Evolutionary conservation across 1,284 basidiomycete species (phyloP).

Genomic region (Puccinia coronata): DNA sequence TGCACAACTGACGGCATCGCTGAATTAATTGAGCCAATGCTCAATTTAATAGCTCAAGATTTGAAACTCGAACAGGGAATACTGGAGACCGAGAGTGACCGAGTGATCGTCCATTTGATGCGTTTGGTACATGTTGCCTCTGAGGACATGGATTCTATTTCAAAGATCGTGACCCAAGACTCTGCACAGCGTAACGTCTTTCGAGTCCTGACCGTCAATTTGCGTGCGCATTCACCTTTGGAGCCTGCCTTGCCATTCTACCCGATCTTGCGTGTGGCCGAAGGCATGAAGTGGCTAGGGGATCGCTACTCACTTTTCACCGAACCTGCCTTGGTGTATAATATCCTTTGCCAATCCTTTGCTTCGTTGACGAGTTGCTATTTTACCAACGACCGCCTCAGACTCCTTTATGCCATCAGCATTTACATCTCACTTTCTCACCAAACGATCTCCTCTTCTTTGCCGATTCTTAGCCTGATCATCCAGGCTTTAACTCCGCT

Average conservation of each 20-base stretch:
- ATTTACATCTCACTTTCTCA: slow-evolving; percentile 66
- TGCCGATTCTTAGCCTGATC: slow-evolving; percentile 60
- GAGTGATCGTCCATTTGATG: slow-evolving; percentile 35
- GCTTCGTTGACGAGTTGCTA: slow-evolving; percentile 68
- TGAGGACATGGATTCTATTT: slow-evolving; percentile 20
- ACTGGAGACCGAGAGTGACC: slow-evolving; percentile 30
- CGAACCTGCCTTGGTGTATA: slow-evolving; percentile 65
- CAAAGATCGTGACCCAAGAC: slow-evolving; percentile 23
- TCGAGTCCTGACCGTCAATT: slow-evolving; percentile 26
- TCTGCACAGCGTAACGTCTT: slow-evolving; percentile 23
- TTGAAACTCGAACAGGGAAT: slow-evolving; percentile 29
- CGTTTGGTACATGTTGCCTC: background rate
- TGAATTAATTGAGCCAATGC: slow-evolving; percentile 12
- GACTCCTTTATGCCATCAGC: slow-evolving; percentile 72
- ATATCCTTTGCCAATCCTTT: slow-evolving; percentile 74
- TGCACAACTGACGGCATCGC: background rate
- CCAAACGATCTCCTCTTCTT: slow-evolving; percentile 63
- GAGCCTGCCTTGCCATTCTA: slow-evolving; percentile 46
- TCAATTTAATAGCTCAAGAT: background rate
- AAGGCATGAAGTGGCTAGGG: slow-evolving; percentile 45
- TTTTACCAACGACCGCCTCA: slow-evolving; percentile 82
- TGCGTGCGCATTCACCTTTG: slow-evolving; percentile 11
- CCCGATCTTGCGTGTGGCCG: slow-evolving; percentile 22
- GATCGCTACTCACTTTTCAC: slow-evolving; percentile 23
- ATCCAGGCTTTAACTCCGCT: slow-evolving; percentile 31